Percentiles rank a stretch among this genome's conserved stretches.
phyloP scores from a whole-genome alignment of 148 eudicot species.

The Amaranthus palmeri region DNA sequence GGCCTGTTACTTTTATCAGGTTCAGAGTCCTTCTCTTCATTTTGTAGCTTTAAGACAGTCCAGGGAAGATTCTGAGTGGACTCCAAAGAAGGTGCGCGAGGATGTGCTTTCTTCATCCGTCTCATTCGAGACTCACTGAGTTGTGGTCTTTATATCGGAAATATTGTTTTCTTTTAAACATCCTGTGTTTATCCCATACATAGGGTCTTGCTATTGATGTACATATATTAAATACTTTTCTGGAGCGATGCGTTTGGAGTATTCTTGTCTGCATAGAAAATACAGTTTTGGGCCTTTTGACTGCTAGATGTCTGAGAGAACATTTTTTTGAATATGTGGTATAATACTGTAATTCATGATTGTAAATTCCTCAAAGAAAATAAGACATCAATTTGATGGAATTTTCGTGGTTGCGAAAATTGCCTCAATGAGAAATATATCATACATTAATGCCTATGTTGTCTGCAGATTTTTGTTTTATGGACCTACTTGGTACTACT shows the following conservation, averaged over 20 bases:
- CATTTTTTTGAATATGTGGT: too few relatives aligned
- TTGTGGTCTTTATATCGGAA: background rate
- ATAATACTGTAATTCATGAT: too few relatives aligned
- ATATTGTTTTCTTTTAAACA: background rate
- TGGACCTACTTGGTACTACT: too few relatives aligned
- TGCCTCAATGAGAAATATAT: too few relatives aligned
- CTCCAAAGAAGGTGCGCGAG: constrained; percentile 58
- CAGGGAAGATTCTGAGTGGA: constrained; percentile 66
- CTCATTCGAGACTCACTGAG: constrained; percentile 24
- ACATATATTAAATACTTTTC: background rate
- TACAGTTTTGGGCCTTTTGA: too few relatives aligned
- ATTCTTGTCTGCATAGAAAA: too few relatives aligned
- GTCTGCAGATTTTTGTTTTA: too few relatives aligned
- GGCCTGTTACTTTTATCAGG: constrained; percentile 91
- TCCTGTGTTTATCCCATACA: background rate
- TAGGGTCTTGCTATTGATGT: constrained; percentile 1
- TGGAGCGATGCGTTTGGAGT: background rate
- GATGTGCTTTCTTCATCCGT: constrained; percentile 18
- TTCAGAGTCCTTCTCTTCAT: constrained; percentile 77
- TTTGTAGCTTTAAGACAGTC: constrained; percentile 75
- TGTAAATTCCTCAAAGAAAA: too few relatives aligned
- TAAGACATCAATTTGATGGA: too few relatives aligned
- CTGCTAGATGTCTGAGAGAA: too few relatives aligned
- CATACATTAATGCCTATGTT: too few relatives aligned
- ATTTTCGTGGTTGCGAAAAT: rapidly evolving